These are phyloP conservation scores for Cercospora beticola DNA, from an alignment of 2,329 filamentous ascomycete genomes.

Conservation along the genomic window DNA sequence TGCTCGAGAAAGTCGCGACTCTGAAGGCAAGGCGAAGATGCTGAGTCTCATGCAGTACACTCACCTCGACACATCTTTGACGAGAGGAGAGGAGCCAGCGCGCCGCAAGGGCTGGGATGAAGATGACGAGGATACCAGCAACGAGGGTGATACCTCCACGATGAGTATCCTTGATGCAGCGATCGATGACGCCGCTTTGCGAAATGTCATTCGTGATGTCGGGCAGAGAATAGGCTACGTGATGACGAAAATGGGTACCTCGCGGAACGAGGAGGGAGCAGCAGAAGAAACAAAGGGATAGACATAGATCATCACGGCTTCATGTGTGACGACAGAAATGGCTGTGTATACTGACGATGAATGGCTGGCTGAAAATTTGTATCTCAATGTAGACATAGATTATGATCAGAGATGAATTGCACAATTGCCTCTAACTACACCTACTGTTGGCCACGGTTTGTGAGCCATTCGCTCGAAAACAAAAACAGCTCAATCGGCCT, in stretches of 20 bases:
- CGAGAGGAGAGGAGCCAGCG: neutral
- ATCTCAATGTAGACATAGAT: neutral
- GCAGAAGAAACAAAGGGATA: neutral
- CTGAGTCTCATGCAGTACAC: conserved; percentile 55
- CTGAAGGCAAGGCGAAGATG: conserved; percentile 44
- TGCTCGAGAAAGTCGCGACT: conserved; percentile 36
- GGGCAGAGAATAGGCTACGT: conserved; percentile 50
- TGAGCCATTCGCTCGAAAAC: neutral
- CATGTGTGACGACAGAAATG: neutral
- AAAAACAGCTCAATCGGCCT: neutral
- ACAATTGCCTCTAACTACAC: neutral
- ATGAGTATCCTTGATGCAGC: conserved; percentile 35
- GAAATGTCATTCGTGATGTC: conserved; percentile 49
- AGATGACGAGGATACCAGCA: conserved; percentile 21
- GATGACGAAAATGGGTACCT: conserved; percentile 46
- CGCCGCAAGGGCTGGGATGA: neutral
- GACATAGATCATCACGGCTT: neutral
- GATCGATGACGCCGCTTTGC: conserved; percentile 54
- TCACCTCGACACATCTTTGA: conserved; percentile 50
- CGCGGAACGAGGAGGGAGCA: neutral
- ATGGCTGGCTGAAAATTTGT: neutral
- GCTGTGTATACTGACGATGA: neutral
- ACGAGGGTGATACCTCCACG: conserved; percentile 34
- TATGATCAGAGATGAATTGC: neutral
- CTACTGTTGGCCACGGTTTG: no score